phyloP scores from a whole-genome alignment of 1,284 basidiomycete genomes.

The Athelia psychrophila region DNA sequence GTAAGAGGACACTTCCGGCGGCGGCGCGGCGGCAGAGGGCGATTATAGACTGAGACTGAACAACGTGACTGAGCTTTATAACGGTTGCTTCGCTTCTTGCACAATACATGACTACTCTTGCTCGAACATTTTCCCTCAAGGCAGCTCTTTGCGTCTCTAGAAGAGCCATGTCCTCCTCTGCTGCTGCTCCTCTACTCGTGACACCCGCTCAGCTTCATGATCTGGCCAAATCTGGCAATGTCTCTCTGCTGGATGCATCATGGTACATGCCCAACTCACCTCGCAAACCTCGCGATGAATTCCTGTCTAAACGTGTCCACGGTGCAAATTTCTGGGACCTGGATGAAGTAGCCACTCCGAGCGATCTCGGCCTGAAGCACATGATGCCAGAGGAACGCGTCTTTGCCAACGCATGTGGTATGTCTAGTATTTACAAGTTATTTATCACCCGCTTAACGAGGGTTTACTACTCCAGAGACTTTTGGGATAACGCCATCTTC shows the following conservation, averaged over 20 bases:
- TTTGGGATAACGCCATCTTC: constrained; percentile 75
- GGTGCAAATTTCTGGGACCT: constrained; percentile 80
- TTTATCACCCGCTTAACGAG: constrained; percentile 1
- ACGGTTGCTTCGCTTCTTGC: too few species aligned
- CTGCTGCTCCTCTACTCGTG: constrained; percentile 47
- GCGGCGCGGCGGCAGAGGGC: too few species aligned
- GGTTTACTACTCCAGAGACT: constrained; percentile 40
- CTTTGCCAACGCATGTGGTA: constrained; percentile 85
- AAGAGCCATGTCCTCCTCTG: constrained; percentile 31
- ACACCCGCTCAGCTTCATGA: constrained; percentile 47
- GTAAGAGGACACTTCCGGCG: constrained; percentile 1
- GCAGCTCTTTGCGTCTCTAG: constrained; percentile 2
- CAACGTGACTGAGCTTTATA: too few species aligned
- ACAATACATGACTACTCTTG: too few species aligned
- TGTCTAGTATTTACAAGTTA: constrained; percentile 20
- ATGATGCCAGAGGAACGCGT: constrained; percentile 82
- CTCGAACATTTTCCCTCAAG: background rate
- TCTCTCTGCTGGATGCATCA: constrained; percentile 69
- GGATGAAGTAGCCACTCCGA: constrained; percentile 70
- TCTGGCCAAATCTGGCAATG: constrained; percentile 27
- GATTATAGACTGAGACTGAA: too few species aligned
- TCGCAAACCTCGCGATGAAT: constrained; percentile 67
- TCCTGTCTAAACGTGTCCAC: constrained; percentile 65
- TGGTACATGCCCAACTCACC: constrained; percentile 89
- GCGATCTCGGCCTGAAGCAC: constrained; percentile 81